Conservation (phyloP, 768 basidiomycete genomes). For the Amylocystis lapponica region DNA sequence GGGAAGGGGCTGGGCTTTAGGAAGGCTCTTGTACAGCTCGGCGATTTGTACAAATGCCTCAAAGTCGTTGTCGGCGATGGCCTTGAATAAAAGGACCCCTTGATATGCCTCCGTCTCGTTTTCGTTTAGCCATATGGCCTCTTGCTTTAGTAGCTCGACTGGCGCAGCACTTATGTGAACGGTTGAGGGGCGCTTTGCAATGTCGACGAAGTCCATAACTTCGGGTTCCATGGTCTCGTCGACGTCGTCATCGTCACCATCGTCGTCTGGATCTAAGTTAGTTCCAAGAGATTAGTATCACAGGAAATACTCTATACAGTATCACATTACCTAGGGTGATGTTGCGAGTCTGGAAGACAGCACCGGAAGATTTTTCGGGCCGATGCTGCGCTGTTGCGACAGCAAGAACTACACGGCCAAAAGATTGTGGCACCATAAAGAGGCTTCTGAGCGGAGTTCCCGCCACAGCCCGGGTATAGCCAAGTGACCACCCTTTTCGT, state of each 20-base stretch:
- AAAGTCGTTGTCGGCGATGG: slow-evolving; percentile 41
- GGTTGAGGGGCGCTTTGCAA: slow-evolving; percentile 42
- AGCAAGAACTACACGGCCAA: too few relatives aligned
- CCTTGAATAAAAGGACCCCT: slow-evolving; percentile 26
- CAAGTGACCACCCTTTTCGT: too few relatives aligned
- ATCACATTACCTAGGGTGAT: slow-evolving; percentile 34
- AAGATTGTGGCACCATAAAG: too few relatives aligned
- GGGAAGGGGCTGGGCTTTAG: slow-evolving; percentile 25
- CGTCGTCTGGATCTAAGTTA: slow-evolving; percentile 37
- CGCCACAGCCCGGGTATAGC: too few relatives aligned
- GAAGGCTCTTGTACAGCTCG: slow-evolving; percentile 37
- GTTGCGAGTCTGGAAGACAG: slow-evolving; percentile 27
- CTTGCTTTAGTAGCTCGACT: slow-evolving; percentile 27
- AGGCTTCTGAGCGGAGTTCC: too few relatives aligned
- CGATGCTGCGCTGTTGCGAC: slow-evolving; percentile 52
- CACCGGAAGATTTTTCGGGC: slow-evolving; percentile 27
- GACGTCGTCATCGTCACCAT: slow-evolving; percentile 35
- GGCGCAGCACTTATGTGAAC: slow-evolving; percentile 39
- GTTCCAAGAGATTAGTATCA: slow-evolving; percentile 23
- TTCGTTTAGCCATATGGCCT: neutral
- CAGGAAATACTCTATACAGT: neutral
- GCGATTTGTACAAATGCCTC: slow-evolving; percentile 44
- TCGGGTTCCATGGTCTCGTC: too few relatives aligned
- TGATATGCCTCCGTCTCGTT: neutral
- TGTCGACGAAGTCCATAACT: slow-evolving; percentile 48